Percentiles rank a stretch among this genome's conserved stretches.
These are phyloP conservation scores for Pseudogymnoascus sp. DNA, from an alignment of 2,329 filamentous ascomycete genomes.

Conservation along the genomic window DNA sequence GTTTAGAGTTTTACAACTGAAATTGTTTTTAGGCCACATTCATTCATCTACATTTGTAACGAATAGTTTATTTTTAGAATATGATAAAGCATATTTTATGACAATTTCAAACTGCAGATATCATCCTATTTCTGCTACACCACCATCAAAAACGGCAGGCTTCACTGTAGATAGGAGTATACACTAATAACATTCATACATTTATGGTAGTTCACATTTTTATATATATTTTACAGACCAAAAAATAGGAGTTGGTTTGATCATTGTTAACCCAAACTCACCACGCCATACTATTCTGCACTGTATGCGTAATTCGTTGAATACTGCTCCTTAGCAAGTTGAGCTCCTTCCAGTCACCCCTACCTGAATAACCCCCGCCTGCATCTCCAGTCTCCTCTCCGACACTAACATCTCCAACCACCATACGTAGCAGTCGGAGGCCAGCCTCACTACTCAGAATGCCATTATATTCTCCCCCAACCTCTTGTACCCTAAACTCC, in stretches of 20 bases:
- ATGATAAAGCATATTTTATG: background rate
- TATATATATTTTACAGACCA: background rate
- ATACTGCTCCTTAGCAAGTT: background rate
- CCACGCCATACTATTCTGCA: conserved; percentile 1
- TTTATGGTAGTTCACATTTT: background rate
- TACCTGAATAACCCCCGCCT: background rate
- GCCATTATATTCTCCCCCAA: background rate
- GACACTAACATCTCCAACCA: background rate
- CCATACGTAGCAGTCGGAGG: background rate
- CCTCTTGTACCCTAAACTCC: background rate
- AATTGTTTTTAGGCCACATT: background rate
- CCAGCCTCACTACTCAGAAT: conserved; percentile 1
- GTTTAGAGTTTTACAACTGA: background rate
- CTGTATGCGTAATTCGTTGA: background rate
- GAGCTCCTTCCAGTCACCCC: background rate
- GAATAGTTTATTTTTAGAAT: background rate
- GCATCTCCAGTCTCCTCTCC: background rate
- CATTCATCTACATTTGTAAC: background rate
- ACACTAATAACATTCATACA: background rate
- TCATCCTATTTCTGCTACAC: background rate
- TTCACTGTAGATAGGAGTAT: background rate
- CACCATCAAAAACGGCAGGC: background rate
- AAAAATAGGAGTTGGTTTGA: background rate
- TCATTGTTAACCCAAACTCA: background rate
- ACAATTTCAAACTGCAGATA: background rate